Conservation (phyloP, 1,284 basidiomycete genomes). For the Phlebopus sp. region DNA sequence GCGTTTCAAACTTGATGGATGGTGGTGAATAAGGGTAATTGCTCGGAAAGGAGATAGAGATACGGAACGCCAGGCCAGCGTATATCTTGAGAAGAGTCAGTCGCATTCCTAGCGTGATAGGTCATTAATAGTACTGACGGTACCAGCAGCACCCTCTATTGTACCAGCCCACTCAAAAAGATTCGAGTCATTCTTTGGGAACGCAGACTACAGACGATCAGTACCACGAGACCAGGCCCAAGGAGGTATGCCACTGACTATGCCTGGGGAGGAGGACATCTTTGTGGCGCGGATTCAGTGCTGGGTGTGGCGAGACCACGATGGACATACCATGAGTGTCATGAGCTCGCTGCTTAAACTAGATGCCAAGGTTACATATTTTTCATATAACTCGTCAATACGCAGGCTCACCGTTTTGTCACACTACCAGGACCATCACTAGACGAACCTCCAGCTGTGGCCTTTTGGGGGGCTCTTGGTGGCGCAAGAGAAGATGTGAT, state of each 20-base stretch:
- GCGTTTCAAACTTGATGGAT: constrained; percentile 76
- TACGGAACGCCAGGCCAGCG: constrained; percentile 71
- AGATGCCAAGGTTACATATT: neutral
- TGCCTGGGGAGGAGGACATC: constrained; percentile 84
- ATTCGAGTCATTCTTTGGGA: constrained; percentile 78
- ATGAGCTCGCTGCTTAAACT: constrained; percentile 80
- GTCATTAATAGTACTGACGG: constrained; percentile 33
- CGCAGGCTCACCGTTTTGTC: constrained; percentile 61
- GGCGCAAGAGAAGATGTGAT: constrained; percentile 64
- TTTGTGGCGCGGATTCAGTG: constrained; percentile 30
- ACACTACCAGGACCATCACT: constrained; percentile 68
- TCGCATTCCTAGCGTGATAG: neutral
- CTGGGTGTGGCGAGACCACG: neutral
- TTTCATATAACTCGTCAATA: too few species aligned
- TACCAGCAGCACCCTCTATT: constrained; percentile 74
- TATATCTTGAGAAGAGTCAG: constrained; percentile 55
- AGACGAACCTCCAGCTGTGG: constrained; percentile 45
- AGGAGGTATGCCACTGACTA: constrained; percentile 45
- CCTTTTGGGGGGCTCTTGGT: constrained; percentile 53
- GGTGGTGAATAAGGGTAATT: constrained; percentile 85
- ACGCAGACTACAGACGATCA: constrained; percentile 62
- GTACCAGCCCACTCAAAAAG: constrained; percentile 84
- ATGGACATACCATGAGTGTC: constrained; percentile 70
- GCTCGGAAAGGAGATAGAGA: constrained; percentile 76
- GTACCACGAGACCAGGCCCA: constrained; percentile 2